Evolutionary conservation across 768 basidiomycete genomes (phyloP).

Genomic region (Lentinula raphanica): DNA sequence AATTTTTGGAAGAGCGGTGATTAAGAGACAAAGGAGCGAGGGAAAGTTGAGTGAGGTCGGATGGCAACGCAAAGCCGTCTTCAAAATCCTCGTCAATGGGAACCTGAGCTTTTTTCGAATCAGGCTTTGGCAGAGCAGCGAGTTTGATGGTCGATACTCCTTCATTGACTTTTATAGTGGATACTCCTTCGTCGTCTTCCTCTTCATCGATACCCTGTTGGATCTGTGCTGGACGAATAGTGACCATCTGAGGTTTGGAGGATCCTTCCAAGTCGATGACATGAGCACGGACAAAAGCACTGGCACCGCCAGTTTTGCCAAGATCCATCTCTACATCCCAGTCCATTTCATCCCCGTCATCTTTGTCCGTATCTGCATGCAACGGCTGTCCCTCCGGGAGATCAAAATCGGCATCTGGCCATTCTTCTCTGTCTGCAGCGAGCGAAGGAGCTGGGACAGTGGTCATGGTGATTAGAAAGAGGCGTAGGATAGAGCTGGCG

Average conservation of each 20-base stretch:
- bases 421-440: slow-evolving; percentile 62
- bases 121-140: slow-evolving; percentile 40
- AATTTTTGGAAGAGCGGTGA: slow-evolving; percentile 77
- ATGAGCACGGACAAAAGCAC: slow-evolving; percentile 26
- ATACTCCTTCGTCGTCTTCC: slow-evolving; percentile 72
- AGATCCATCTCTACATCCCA: slow-evolving; percentile 80
- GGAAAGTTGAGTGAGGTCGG: slow-evolving; percentile 75
- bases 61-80: slow-evolving; percentile 75
- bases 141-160: slow-evolving; percentile 83
- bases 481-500: slow-evolving; percentile 18
- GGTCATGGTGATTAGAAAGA: slow-evolving; percentile 36
- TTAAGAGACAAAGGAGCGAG: slow-evolving; percentile 72
- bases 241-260: slow-evolving; percentile 44
- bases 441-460: slow-evolving; percentile 56
- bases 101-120: slow-evolving; percentile 27
- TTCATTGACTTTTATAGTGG: slow-evolving; percentile 76
- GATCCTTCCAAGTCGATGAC: slow-evolving; percentile 33
- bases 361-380: slow-evolving; percentile 60
- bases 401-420: slow-evolving; percentile 86
- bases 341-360: slow-evolving; percentile 60
- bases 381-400: slow-evolving; percentile 70
- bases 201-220: slow-evolving; percentile 41
- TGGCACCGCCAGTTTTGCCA: slow-evolving; percentile 51
- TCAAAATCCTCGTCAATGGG: slow-evolving; percentile 77
- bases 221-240: slow-evolving; percentile 61